Evolutionary conservation across 2,329 filamentous ascomycete species (phyloP).

Genomic region (Aspergillus sergii): DNA sequence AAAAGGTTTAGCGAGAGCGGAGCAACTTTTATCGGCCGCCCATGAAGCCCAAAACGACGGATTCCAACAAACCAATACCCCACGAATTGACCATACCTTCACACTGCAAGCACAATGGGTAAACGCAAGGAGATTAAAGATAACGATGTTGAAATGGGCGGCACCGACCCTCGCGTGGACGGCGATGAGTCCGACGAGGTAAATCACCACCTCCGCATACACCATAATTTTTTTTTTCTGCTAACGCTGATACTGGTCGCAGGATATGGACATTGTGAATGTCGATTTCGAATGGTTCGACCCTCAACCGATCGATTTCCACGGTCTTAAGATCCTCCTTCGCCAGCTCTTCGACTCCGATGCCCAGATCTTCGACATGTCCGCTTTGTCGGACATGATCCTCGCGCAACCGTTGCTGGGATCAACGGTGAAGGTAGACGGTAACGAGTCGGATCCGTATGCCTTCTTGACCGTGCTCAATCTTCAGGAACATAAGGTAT

Average conservation of each 20-base stretch:
- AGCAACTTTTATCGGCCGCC: slow-evolving; percentile 14
- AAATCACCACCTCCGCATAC: slow-evolving; percentile 9
- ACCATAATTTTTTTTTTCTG: background rate
- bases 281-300: slow-evolving; percentile 99
- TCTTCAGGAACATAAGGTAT: slow-evolving; percentile 69
- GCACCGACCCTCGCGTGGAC: slow-evolving; percentile 42
- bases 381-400: slow-evolving; percentile 81
- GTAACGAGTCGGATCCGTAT: slow-evolving; percentile 88
- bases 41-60: slow-evolving; percentile 1
- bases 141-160: slow-evolving; percentile 47
- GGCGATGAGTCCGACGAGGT: slow-evolving; percentile 47
- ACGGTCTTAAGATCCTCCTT: slow-evolving; percentile 86
- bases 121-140: slow-evolving; percentile 55
- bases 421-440: slow-evolving; percentile 96
- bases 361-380: slow-evolving; percentile 81
- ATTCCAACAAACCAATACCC: background rate
- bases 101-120: slow-evolving; percentile 43
- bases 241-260: background rate
- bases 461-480: slow-evolving; percentile 90
- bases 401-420: slow-evolving; percentile 84
- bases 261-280: slow-evolving; percentile 90
- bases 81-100: background rate
- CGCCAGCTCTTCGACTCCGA: slow-evolving; percentile 93
- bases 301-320: slow-evolving; percentile 89
- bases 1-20: slow-evolving; percentile 10